Evolutionary conservation across 2,329 filamentous ascomycete genomes (phyloP), one percentile per base, ranked within the genome.

Genomic region (Leptographium lundbergii): DNA sequence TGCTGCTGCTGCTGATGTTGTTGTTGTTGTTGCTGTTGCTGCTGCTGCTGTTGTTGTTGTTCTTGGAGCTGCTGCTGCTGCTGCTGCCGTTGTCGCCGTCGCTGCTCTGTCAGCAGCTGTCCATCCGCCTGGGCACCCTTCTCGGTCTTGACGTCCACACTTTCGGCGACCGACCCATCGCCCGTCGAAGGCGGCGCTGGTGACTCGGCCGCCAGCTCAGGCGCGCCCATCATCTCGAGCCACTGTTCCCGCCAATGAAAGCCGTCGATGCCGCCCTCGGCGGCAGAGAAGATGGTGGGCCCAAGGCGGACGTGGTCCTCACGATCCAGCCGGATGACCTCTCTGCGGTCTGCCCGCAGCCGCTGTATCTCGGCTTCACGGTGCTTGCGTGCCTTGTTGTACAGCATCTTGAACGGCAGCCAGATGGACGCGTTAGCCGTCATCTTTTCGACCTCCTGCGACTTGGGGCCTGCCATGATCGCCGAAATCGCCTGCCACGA

Each of bases 331-430:
- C 74, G 71, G 17, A 72, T 70, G 2, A 78, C 78, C 17, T 77
- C 79, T 6, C 75, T 73, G 0, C 74, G 75, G 47, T 82, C 71
- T 1, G 69, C 69, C 25, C 72, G 73, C 24, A 84, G 70, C 0
- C 80, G 74, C 11, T 68, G 65, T 13, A 83, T 69, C 65, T 84
- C 80, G 0, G 72, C 69, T 9, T 76, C 74, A 6, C 81, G 75
- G 61, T 82, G 77, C 60, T 72, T 75, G 48, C 72, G 74, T 0
- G 80, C 79, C 62, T 78, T 78, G 57, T 75, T 64, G 65, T 80
- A 80, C 1, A 84, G 72, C 62, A 77, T 81, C 54, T 76, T 75
- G 54, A 84, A 69, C 0, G 81, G 80, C 51, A 81, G 65, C 70
- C 80, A 80, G 3, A 82, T 75, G 0, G 76, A 75, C 11, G 74